Percentiles rank a stretch among this genome's conserved stretches.
phyloP scores from a whole-genome alignment of 2,329 filamentous ascomycete species.

The Ceratocystis harringtonii region DNA sequence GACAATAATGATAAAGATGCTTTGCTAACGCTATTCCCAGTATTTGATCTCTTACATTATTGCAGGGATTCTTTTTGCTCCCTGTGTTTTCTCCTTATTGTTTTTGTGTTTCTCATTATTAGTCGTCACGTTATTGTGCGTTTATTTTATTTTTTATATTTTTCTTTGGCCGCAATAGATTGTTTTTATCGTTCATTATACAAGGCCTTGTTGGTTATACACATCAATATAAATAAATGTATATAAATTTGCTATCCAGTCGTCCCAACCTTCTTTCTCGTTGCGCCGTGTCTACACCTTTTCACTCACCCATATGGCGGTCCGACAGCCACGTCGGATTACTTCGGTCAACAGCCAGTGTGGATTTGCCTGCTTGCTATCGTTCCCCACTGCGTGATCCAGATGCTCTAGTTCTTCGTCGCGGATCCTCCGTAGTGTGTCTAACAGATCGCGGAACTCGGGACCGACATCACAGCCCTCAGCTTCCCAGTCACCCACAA shows the following conservation, averaged over 20 bases:
- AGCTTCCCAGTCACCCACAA: constrained; percentile 60
- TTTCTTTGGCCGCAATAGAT: background rate
- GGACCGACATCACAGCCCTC: constrained; percentile 66
- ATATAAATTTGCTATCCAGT: background rate
- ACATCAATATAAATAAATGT: constrained; percentile 8
- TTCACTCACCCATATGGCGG: constrained; percentile 86
- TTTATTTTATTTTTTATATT: background rate
- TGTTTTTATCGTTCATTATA: background rate
- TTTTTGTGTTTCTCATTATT: too few species aligned
- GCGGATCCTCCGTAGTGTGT: constrained; percentile 64
- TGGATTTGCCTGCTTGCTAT: constrained; percentile 76
- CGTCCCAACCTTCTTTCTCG: background rate
- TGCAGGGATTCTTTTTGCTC: background rate
- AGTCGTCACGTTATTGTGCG: background rate
- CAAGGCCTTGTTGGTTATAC: constrained; percentile 1
- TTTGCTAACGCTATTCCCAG: background rate
- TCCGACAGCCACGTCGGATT: constrained; percentile 78
- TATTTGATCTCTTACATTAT: background rate
- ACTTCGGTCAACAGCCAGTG: constrained; percentile 78
- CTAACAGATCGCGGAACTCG: constrained; percentile 59
- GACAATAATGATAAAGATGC: background rate
- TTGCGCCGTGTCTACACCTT: constrained; percentile 34
- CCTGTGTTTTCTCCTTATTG: background rate
- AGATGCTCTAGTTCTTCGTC: constrained; percentile 96
- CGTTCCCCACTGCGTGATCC: constrained; percentile 86